These are phyloP conservation scores for Tylopilus cervinicoccineus DNA, from an alignment of 768 basidiomycete species.

Conservation along the genomic window DNA sequence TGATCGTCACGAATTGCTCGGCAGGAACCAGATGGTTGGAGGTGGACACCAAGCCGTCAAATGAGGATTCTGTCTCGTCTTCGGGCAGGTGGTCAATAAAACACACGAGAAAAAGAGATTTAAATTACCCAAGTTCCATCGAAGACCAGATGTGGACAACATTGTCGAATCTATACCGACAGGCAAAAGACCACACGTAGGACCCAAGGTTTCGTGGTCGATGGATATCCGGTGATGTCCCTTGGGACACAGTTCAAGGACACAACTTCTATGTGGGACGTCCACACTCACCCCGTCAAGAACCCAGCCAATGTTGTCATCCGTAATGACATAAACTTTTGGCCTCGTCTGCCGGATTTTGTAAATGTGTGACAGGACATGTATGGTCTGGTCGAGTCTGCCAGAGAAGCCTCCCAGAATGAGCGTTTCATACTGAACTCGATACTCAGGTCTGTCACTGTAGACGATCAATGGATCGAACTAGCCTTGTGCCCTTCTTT, in stretches of 20 bases:
- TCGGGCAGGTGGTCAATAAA: slow-evolving; percentile 9
- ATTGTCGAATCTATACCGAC: slow-evolving; percentile 75
- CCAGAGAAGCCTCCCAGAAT: slow-evolving; percentile 88
- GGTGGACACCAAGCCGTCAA: slow-evolving; percentile 84
- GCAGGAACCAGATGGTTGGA: slow-evolving; percentile 85
- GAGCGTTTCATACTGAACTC: slow-evolving; percentile 58
- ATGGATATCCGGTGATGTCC: slow-evolving; percentile 80
- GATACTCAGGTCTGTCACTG: not conserved
- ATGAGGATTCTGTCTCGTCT: slow-evolving; percentile 68
- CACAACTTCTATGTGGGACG: not conserved
- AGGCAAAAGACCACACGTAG: slow-evolving; percentile 93
- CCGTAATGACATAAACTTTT: slow-evolving; percentile 74
- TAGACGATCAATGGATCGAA: not conserved
- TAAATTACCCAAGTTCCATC: slow-evolving; percentile 82
- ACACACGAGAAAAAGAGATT: not conserved
- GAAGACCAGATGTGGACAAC: slow-evolving; percentile 78
- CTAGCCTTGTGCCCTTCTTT: slow-evolving; percentile 37
- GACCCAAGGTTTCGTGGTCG: slow-evolving; percentile 70
- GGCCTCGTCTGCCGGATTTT: slow-evolving; percentile 63
- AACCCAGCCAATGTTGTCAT: slow-evolving; percentile 90
- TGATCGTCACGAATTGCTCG: slow-evolving; percentile 61
- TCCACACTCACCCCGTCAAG: slow-evolving; percentile 58
- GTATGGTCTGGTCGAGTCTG: slow-evolving; percentile 90
- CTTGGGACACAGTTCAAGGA: slow-evolving; percentile 35
- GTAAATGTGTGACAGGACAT: slow-evolving; percentile 80